Evolutionary conservation across 2,329 filamentous ascomycete genomes (phyloP).

Genomic region (Cladosporium sp.): DNA sequence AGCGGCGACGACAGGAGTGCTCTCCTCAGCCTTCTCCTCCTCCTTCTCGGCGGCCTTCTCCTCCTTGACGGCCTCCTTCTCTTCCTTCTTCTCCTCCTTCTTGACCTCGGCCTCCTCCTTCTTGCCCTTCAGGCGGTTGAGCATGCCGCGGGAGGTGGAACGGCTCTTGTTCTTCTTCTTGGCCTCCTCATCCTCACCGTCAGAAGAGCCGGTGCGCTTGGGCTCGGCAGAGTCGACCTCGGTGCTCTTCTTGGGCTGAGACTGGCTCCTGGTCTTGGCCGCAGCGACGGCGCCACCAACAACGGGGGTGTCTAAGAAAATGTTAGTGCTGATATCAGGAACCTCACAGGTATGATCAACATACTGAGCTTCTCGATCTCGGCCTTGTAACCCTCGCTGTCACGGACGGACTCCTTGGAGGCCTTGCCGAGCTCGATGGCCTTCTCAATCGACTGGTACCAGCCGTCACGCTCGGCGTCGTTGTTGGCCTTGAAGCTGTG

Average conservation of each 20-base stretch:
- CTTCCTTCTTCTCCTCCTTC: constrained; percentile 40
- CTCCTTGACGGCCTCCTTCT: constrained; percentile 34
- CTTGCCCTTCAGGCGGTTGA: constrained; percentile 54
- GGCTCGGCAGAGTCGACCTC: constrained; percentile 38
- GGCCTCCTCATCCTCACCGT: constrained; percentile 39
- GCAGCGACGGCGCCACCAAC: constrained; percentile 30
- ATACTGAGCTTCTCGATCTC: constrained; percentile 65
- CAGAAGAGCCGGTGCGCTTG: constrained; percentile 35
- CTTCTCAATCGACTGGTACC: constrained; percentile 76
- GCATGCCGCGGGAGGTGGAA: constrained; percentile 52
- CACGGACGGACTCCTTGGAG: constrained; percentile 63
- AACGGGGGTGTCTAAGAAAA: constrained; percentile 23
- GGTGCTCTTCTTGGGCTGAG: constrained; percentile 42
- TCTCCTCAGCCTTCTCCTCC: constrained; percentile 33
- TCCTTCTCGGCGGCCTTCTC: constrained; percentile 27
- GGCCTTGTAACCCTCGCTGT: constrained; percentile 83
- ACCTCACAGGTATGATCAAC: constrained; percentile 18
- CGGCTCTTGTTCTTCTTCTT: constrained; percentile 52
- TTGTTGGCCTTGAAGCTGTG: constrained; percentile 82
- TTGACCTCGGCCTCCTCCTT: constrained; percentile 48
- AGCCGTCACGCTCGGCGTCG: constrained; percentile 78
- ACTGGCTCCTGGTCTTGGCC: constrained; percentile 29
- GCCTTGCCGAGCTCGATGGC: constrained; percentile 83
- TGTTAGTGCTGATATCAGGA: constrained; percentile 12
- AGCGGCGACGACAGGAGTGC: constrained; percentile 24